Conservation (phyloP, 495 filamentous ascomycete genomes). For the Barbatosphaeria neglecta region DNA sequence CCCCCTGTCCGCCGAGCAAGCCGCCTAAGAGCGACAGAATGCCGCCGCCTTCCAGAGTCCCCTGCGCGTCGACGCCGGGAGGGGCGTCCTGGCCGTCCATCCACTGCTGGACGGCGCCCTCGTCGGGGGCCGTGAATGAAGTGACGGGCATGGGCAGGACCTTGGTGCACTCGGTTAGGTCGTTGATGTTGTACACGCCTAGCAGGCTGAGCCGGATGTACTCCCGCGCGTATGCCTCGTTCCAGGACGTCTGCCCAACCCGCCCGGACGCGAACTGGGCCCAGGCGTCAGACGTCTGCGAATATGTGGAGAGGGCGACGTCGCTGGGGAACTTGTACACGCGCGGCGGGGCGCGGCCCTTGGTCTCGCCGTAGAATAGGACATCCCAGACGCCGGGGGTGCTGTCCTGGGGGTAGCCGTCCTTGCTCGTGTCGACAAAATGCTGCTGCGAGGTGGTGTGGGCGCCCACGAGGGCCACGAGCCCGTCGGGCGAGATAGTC, state of each 20-base stretch:
- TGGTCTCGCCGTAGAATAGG: conserved; percentile 31
- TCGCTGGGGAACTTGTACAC: conserved; percentile 37
- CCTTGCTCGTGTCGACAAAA: conserved; percentile 24
- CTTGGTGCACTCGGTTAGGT: conserved; percentile 25
- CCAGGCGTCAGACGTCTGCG: conserved; percentile 16
- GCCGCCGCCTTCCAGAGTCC: no score
- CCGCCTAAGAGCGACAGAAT: no score
- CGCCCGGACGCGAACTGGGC: conserved; percentile 13
- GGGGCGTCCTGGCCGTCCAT: no score
- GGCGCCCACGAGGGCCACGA: conserved; percentile 13
- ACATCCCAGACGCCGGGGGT: conserved; percentile 25
- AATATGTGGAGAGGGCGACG: conserved; percentile 25
- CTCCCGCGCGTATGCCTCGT: conserved; percentile 22
- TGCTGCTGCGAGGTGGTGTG: conserved; percentile 24
- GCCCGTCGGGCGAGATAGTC: conserved; percentile 9
- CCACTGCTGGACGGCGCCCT: no score
- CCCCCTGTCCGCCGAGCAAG: no score
- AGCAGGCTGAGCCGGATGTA: conserved; percentile 29
- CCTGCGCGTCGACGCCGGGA: no score
- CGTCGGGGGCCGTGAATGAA: no score
- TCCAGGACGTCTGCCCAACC: conserved; percentile 18
- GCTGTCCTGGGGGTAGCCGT: conserved; percentile 21
- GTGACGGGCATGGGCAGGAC: conserved; percentile 17
- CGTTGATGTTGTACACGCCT: conserved; percentile 28
- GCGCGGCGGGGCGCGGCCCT: conserved; percentile 16